Percentiles rank a stretch among this genome's conserved stretches.
Conservation (phyloP, 2,329 filamentous ascomycete genomes). For the Fusarium luffae region DNA sequence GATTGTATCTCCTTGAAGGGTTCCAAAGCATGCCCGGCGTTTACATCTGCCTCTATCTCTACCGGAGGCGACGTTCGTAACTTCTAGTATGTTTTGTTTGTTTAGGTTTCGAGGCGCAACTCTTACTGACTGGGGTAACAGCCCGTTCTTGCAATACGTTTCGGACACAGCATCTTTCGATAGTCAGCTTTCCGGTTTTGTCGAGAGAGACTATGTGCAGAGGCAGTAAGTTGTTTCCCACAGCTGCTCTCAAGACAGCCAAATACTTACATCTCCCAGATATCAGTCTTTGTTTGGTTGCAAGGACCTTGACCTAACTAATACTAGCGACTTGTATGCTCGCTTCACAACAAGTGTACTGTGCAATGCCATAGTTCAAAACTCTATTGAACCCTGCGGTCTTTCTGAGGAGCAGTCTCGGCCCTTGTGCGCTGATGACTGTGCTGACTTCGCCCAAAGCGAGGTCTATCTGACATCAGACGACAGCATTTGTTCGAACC, state of each 20-base stretch:
- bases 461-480: slow-evolving; percentile 87
- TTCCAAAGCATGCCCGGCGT: slow-evolving; percentile 78
- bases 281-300: slow-evolving; percentile 87
- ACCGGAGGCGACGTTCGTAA: slow-evolving; percentile 67
- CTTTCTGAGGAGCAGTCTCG: slow-evolving; percentile 71
- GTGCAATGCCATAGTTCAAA: slow-evolving; percentile 94
- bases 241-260: background rate
- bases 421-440: slow-evolving; percentile 90
- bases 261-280: slow-evolving; percentile 59
- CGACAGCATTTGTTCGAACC: slow-evolving; percentile 74
- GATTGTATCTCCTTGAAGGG: slow-evolving; percentile 74
- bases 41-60: slow-evolving; percentile 77
- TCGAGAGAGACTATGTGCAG: slow-evolving; percentile 79
- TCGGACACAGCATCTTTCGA: slow-evolving; percentile 83
- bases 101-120: background rate
- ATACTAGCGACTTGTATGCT: slow-evolving; percentile 86
- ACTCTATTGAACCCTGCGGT: slow-evolving; percentile 77
- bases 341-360: slow-evolving; percentile 92
- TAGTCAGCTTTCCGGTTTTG: slow-evolving; percentile 75
- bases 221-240: slow-evolving; percentile 71
- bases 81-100: slow-evolving; percentile 68
- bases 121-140: slow-evolving; percentile 52
- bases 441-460: slow-evolving; percentile 86
- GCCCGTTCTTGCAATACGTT: slow-evolving; percentile 87
- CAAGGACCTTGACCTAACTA: slow-evolving; percentile 77